Percentiles rank a stretch among this genome's conserved stretches.
Conservation (phyloP, 202 grass and related monocot species). For the Dendrocalamus latiflorus region DNA sequence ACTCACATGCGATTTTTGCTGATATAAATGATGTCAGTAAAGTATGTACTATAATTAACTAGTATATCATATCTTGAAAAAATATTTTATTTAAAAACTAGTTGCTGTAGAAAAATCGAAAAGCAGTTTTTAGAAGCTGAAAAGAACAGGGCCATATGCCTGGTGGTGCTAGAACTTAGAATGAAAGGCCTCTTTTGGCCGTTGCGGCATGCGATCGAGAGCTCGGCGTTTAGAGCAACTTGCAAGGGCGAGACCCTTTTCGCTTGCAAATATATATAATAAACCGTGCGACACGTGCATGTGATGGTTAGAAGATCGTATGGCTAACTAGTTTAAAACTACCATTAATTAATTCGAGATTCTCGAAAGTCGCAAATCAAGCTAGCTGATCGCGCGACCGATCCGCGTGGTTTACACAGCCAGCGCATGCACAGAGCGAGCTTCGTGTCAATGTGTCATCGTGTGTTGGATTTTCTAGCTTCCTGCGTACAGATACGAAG, state of each 20-base stretch:
- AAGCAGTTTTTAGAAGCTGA: too few relatives aligned
- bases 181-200: too few relatives aligned
- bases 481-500: background rate
- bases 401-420: background rate
- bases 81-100: too few relatives aligned
- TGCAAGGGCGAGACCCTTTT: background rate
- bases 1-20: too few relatives aligned
- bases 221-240: background rate
- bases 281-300: background rate
- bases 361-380: background rate
- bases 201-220: background rate
- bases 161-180: too few relatives aligned
- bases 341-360: background rate
- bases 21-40: too few relatives aligned
- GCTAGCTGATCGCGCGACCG: background rate
- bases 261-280: background rate
- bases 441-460: background rate
- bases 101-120: too few relatives aligned
- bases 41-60: too few relatives aligned
- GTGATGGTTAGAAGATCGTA: background rate
- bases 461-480: background rate
- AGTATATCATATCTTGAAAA: too few relatives aligned
- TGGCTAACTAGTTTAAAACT: background rate
- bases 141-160: background rate
- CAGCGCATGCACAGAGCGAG: background rate